A percentile compares a stretch with the other conserved stretches of the same genome.
phyloP scores from a whole-genome alignment of 257 asterid species.

The Mitragyna speciosa region DNA sequence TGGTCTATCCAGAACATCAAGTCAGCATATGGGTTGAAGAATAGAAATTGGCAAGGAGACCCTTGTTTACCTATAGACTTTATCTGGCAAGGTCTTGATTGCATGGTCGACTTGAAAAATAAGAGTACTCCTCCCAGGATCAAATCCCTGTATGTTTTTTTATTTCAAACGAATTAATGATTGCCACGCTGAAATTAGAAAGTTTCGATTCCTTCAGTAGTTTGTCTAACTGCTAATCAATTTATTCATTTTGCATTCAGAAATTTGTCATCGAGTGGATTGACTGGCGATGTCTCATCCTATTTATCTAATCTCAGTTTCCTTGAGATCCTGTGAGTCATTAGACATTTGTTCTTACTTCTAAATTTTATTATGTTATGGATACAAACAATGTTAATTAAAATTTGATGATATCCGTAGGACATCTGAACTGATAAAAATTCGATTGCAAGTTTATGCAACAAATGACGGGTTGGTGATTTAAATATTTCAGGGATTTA shows the following conservation, averaged over 20 bases:
- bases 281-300: constrained; percentile 22
- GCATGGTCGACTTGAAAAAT: constrained; percentile 17
- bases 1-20: constrained; percentile 28
- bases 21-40: constrained; percentile 27
- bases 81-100: constrained; percentile 43
- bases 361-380: neutral
- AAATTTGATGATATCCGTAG: too few relatives aligned
- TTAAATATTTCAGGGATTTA: constrained; percentile 33
- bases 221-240: neutral
- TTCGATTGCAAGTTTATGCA: neutral
- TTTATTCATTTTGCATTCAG: constrained; percentile 13
- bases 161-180: neutral
- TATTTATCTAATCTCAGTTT: constrained; percentile 23
- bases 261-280: constrained; percentile 32
- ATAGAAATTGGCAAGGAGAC: constrained; percentile 48
- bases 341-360: too few relatives aligned
- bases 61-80: constrained; percentile 34
- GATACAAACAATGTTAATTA: neutral
- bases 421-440: neutral
- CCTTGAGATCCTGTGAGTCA: constrained; percentile 35
- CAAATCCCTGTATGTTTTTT: constrained; percentile 30
- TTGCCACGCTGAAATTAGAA: too few relatives aligned
- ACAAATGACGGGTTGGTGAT: too few relatives aligned
- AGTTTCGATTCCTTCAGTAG: too few relatives aligned
- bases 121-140: constrained; percentile 23